Base-by-base conservation (phyloP, 2,329 filamentous ascomycete species). In the Zymoseptoria ardabiliae region DNA sequence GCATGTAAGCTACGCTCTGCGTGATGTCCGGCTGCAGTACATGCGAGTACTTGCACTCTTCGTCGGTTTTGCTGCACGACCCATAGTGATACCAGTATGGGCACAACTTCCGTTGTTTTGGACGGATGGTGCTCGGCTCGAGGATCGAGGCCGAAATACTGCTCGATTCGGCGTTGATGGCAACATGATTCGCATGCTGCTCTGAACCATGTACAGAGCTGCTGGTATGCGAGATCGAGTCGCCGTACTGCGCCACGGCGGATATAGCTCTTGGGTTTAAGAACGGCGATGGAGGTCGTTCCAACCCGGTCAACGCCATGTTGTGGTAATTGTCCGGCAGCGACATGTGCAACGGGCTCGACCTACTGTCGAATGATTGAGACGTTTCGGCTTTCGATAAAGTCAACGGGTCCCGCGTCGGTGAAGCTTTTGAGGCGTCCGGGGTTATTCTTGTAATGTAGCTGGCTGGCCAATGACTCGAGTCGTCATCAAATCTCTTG, bases 71-170 rank as follows among this genome's bases (percentile, higher is more conserved):
- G 10, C 10, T 23, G 21, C 56, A 58, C 5, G n/a, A 21, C 21
- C 56, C 50, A 17, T 45, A 45, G 25, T 58, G 56, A 48, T 53
- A 58, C 56, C 56, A 58, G 50, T 53, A 49, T 9, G 25, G 19
- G 35, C 56, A 58, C 19, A 58, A 49, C 9, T 4, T 28, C 45
- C 23, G 53, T n/a, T 41, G 23, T 9, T 35, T 35, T 54, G 13
- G 35, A n/a, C 13, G n/a, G 11, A 45, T n/a, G 35, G 35, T 45
- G 35, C 35, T n/a, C 5, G 35, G 11, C 17, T 45, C 35, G 2
- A n/a, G 2, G 35, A 17, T 17, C 4, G 35, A 3, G 25, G 19
- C 8, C 7, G 25, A n/a, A 30, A 3, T 9, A 28, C 25, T 30
- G 25, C 13, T 54, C 25, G 35, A 4, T 28, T 35, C 53, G 25